These are phyloP conservation scores for Carpinus viminea DNA, from an alignment of 306 rosid genomes.

Conservation along the genomic window DNA sequence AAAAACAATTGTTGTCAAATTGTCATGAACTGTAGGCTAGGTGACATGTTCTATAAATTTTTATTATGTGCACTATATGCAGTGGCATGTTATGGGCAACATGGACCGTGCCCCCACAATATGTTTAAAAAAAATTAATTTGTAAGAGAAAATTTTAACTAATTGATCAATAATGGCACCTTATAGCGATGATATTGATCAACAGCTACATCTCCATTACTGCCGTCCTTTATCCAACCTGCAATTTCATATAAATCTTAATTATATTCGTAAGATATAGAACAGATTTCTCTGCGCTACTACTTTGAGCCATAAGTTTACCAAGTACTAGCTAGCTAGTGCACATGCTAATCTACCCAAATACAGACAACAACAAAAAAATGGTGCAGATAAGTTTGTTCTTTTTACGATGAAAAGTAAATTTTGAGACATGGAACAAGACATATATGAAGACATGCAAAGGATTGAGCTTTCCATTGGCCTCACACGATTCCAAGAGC, in stretches of 20 bases:
- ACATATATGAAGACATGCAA: no score
- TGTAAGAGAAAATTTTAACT: no score
- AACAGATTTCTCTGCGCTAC: neutral
- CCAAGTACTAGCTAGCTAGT: neutral
- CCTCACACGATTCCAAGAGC: no score
- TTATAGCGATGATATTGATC: slow-evolving; percentile 5
- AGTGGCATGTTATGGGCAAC: no score
- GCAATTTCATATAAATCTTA: neutral
- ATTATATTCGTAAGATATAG: neutral
- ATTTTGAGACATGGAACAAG: no score
- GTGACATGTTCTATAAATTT: neutral
- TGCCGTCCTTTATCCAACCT: neutral
- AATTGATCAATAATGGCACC: neutral
- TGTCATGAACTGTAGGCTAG: neutral
- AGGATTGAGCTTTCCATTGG: no score
- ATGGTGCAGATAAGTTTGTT: no score
- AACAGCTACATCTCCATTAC: neutral
- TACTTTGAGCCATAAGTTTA: neutral
- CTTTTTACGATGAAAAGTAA: no score
- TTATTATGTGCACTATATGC: neutral
- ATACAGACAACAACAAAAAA: no score
- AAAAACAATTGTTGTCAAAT: neutral
- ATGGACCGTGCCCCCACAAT: no score
- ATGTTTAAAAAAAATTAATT: no score
- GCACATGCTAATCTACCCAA: no score